Base-by-base conservation (phyloP, 441 rosid genomes). In the Erysimum cheiri region DNA sequence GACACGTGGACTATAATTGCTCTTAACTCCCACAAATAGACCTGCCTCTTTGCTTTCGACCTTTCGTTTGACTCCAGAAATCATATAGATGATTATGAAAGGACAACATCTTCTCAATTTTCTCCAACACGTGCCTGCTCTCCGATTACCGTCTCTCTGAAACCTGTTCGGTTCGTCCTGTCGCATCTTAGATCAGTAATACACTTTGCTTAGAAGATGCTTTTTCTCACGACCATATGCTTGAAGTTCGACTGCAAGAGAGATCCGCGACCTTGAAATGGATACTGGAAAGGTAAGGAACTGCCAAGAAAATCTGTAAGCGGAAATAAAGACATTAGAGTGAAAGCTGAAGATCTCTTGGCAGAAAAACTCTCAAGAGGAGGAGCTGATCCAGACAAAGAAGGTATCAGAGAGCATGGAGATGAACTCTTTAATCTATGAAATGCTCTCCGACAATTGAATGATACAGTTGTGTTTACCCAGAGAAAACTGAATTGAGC, bases 161-260 rank as follows among this genome's bases (percentile, higher is more conserved):
- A 22, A 22, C 24, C 24, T 22, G 24, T 22, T 22, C 24, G 24
- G 24, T 22, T 22, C 24, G 24, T 22, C 24, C 24, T 2, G 24
- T 22, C 24, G 1, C 24, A 22, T 22, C 24, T 22, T 22, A 22
- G 24, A 22, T 22, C 24, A 22, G 24, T 1, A 22, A 22, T 22
- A 22, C 24, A 22, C 24, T 22, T 22, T 22, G 24, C 24, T 22
- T 96, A 74, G 79, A 82, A 29, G 85, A 85, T 64, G 84, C 79
- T 46, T 78, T 85, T 80, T 78, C 82, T 80, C 77, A 53, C 52
- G 75, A 69, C 50, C 86, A 80, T 60, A 72, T 74, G 78, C 92
- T 93, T 70, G 89, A 87, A 80, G 79, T 77, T 76, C 89, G 79
- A 78, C 72, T 93, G 81, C 82, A 73, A 80, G 96, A 91, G 78